Evolutionary conservation across 2,329 filamentous ascomycete species (phyloP), one percentile per base, ranked within the genome.

Genomic region (Dryadomyces quercivorus): DNA sequence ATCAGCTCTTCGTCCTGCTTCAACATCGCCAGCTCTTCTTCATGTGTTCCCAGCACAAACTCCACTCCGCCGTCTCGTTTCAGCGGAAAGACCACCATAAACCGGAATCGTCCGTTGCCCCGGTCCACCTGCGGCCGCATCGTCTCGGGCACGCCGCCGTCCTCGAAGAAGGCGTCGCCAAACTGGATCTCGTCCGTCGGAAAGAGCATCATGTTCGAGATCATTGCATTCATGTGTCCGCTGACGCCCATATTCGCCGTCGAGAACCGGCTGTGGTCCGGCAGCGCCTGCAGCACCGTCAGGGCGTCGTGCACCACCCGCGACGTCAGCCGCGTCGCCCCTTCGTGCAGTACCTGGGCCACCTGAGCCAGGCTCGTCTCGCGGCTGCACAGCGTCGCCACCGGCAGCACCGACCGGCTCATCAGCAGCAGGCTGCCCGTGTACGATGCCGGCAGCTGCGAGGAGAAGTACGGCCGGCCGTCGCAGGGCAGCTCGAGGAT

Each of bases 221-320:
- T 53, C 51, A 53, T 53, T 6, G 51, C 51, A 21, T 53, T 44
- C 51, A 53, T 40, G 9, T 53, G 51, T n/a, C 48, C 51, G 44
- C 26, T 31, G 4, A 53, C 34, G 20, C 51, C 51, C 51, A 53
- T 53, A 36, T 53, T 53, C 18, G 51, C 51, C 3, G 51, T 53
- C 7, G 51, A 53, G 51, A 53, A 53, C 18, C 51, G 51, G 15
- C 16, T 26, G 44, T 53, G 51, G 34, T 53, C 51, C 1, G 43
- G 43, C 42, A 53, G 51, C 2, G 51, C 18, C 31, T 26, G 45
- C 44, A 53, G 45, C 8, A 53, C 5, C 12, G 44, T 15, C 10
- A 48, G 42, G 18, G 44, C 51, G 16, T 53, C 51, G 21, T 53
- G 51, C 10, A 53, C 45, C 31, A 42, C 31, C 16, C 26, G 13